These are phyloP conservation scores for Mucuna pruriens DNA, from an alignment of 306 rosid species.

Conservation along the genomic window DNA sequence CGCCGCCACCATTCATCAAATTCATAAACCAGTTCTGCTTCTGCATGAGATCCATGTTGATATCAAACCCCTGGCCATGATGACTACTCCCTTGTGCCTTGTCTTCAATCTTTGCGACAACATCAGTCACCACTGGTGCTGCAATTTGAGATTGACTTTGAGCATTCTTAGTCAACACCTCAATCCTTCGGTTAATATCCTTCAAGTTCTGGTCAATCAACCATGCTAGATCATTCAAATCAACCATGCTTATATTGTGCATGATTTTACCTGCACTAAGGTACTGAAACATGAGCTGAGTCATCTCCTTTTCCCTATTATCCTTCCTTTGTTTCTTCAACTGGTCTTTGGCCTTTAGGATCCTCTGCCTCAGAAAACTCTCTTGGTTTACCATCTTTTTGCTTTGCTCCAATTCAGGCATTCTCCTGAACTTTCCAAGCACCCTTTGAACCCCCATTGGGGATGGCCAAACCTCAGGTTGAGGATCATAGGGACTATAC, in stretches of 20 bases:
- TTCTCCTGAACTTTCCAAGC: slow-evolving; percentile 40
- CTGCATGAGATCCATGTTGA: slow-evolving; percentile 35
- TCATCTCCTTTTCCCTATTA: slow-evolving; percentile 51
- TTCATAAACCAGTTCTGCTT: slow-evolving; percentile 49
- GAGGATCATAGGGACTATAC: slow-evolving; percentile 53
- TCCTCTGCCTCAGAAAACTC: slow-evolving; percentile 49
- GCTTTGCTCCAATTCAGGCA: slow-evolving; percentile 55
- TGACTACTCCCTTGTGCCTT: slow-evolving; percentile 32
- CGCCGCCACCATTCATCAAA: slow-evolving; percentile 32
- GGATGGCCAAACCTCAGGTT: slow-evolving; percentile 61
- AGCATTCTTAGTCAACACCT: slow-evolving; percentile 37
- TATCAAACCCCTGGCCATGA: slow-evolving; percentile 25
- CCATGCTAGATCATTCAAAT: slow-evolving; percentile 51
- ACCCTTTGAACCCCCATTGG: slow-evolving; percentile 41
- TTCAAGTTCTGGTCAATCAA: slow-evolving; percentile 53
- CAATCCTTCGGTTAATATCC: slow-evolving; percentile 50
- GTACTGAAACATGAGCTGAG: slow-evolving; percentile 51
- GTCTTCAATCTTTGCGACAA: slow-evolving; percentile 35
- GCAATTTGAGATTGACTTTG: slow-evolving; percentile 32
- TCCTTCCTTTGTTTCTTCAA: slow-evolving; percentile 49
- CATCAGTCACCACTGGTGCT: slow-evolving; percentile 25
- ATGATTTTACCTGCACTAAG: slow-evolving; percentile 46
- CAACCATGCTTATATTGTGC: slow-evolving; percentile 46
- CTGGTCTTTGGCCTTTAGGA: slow-evolving; percentile 46
- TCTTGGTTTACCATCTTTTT: slow-evolving; percentile 61